A percentile compares a stretch with the other conserved stretches of the same genome.
phyloP scores from a whole-genome alignment of 2,329 filamentous ascomycete genomes.

The Penicillium olsonii region DNA sequence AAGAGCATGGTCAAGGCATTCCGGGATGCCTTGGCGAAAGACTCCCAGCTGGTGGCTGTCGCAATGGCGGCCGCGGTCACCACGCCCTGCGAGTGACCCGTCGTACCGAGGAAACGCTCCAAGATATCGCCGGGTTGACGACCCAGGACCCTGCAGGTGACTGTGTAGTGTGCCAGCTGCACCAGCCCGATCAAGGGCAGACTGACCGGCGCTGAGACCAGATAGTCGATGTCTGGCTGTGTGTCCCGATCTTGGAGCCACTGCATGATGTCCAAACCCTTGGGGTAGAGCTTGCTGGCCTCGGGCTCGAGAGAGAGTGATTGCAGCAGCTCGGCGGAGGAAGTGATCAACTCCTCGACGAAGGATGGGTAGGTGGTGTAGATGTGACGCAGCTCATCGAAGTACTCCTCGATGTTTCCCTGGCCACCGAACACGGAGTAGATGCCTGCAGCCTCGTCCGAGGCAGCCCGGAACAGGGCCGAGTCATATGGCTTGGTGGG shows the following conservation, averaged over 20 bases:
- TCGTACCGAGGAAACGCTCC: slow-evolving; percentile 81
- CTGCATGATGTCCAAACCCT: slow-evolving; percentile 91
- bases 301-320: slow-evolving; percentile 77
- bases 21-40: slow-evolving; percentile 76
- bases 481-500: slow-evolving; percentile 92
- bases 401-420: slow-evolving; percentile 99
- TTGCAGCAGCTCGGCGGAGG: slow-evolving; percentile 84
- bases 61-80: slow-evolving; percentile 91
- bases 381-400: slow-evolving; percentile 91
- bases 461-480: slow-evolving; percentile 83
- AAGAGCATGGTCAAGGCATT: slow-evolving; percentile 90
- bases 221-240: slow-evolving; percentile 90
- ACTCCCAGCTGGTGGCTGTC: slow-evolving; percentile 89
- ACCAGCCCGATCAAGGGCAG: slow-evolving; percentile 94
- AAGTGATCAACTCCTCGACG: slow-evolving; percentile 78
- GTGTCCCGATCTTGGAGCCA: slow-evolving; percentile 89
- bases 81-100: slow-evolving; percentile 95
- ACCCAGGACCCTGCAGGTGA: slow-evolving; percentile 89
- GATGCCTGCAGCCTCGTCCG: slow-evolving; percentile 78
- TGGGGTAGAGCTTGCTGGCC: slow-evolving; percentile 93
- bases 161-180: slow-evolving; percentile 91
- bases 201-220: slow-evolving; percentile 92
- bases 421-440: slow-evolving; percentile 97
- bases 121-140: slow-evolving; percentile 86
- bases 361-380: slow-evolving; percentile 90